Evolutionary conservation across 176 grass and related monocot species (phyloP), one percentile per base, ranked within the genome.

Genomic region (Puccinellia tenuiflora): DNA sequence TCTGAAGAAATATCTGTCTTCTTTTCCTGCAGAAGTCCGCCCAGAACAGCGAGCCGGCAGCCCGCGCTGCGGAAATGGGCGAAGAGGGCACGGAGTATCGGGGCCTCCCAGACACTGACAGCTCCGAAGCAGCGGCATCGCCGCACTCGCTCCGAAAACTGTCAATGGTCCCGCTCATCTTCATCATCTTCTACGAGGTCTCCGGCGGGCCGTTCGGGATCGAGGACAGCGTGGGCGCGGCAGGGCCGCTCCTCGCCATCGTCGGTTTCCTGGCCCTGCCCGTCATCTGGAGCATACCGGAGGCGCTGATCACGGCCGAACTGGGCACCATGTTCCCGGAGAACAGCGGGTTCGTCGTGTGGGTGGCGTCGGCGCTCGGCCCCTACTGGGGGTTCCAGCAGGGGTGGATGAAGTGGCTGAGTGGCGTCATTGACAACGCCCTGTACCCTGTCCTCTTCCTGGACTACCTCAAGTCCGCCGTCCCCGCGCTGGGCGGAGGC

Each of bases 131-230:
- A 46, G 57, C 77, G 6, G 8, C 79, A 38, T 5, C 15, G 60
- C 55, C 70, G 35, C 68, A 73, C 8, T 81, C 82, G 24, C 20
- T 83, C 45, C 79, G 77, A 4, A 93, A 88, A 83, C 81, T 97
- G 6, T 94, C 89, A 1, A 85, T 97, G 3, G 35, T 90, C 2
- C 91, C 91, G 34, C 89, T 94, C 9, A 83, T 97, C 43, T 97
- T 97, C 72, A 53, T 97, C 52, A 97, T 94, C 76, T 97, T 97
- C 85, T 94, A 97, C 64, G 94, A 97, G 84, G 94, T 92, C 17
- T 94, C 94, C 16, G 94, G 94, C 35, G 90, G 90, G 30, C 87
- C 90, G 15, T 92, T 89, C 29, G 90, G 90, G 31, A 92, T 92
- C 38, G 90, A 92, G 48, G 90, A 92, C 61, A 85, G 30, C 51